Conservation (phyloP, 345 rosid species). For the Toxicodendron radicans region DNA sequence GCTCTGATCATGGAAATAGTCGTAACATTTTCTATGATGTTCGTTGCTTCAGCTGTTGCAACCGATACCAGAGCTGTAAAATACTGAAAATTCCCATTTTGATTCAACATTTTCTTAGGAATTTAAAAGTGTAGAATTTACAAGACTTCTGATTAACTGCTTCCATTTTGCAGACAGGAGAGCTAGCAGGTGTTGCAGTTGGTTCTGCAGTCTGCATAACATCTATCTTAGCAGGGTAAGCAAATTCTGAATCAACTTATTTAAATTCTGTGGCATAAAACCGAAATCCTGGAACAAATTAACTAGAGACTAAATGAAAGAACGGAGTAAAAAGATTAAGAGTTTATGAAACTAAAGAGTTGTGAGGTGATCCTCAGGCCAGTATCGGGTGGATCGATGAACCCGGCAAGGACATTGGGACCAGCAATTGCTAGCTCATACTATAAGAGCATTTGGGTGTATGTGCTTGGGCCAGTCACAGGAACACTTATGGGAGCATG, state of each 20-base stretch:
- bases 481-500: slow-evolving; percentile 48
- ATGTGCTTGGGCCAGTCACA: slow-evolving; percentile 43
- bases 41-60: slow-evolving; percentile 48
- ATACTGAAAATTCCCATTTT: no score
- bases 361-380: slow-evolving; percentile 38
- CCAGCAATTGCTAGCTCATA: slow-evolving; percentile 50
- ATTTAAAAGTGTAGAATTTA: neutral
- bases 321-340: neutral
- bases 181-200: slow-evolving; percentile 58
- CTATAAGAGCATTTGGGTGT: slow-evolving; percentile 53
- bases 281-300: neutral
- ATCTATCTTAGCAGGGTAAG: slow-evolving; percentile 58
- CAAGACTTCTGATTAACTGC: neutral
- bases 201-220: slow-evolving; percentile 58
- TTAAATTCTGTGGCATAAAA: neutral
- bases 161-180: slow-evolving; percentile 38
- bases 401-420: slow-evolving; percentile 58
- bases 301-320: neutral
- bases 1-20: slow-evolving; percentile 56
- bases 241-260: neutral
- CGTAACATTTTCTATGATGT: slow-evolving; percentile 55
- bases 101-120: neutral
- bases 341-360: slow-evolving; percentile 4
- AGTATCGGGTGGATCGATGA: slow-evolving; percentile 58
- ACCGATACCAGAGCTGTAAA: slow-evolving; percentile 50